Conservation (phyloP, 2,329 filamentous ascomycete species). For the Pezizomycotina sp. region DNA sequence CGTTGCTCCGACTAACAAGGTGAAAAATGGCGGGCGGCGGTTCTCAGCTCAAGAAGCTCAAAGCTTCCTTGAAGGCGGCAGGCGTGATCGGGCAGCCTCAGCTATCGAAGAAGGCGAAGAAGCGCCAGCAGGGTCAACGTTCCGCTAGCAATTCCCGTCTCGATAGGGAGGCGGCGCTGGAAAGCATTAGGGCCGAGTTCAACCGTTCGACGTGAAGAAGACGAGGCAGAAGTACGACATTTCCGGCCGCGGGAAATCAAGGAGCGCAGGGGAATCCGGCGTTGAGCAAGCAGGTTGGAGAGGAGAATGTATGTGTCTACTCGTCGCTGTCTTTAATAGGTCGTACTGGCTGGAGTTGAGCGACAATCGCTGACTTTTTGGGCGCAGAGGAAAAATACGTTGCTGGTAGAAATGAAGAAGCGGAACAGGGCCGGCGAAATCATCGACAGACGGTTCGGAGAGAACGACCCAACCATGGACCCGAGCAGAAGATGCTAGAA, state of each 20-base stretch:
- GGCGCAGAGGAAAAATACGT: conserved; percentile 55
- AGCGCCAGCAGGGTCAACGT: conserved; percentile 27
- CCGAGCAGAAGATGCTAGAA: conserved; percentile 81
- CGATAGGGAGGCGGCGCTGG: conserved; percentile 59
- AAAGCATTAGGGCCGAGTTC: conserved; percentile 83
- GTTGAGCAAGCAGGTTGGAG: conserved; percentile 67
- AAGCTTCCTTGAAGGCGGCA: conserved; percentile 73
- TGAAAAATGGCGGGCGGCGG: too few species aligned
- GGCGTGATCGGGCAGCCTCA: conserved; percentile 82
- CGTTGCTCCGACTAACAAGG: too few species aligned
- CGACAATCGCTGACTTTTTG: conserved; percentile 5
- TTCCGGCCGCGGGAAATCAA: conserved; percentile 34
- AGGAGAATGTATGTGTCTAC: conserved; percentile 50
- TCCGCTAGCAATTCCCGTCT: conserved; percentile 50
- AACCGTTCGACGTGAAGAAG: conserved; percentile 88
- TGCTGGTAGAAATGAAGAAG: conserved; percentile 76
- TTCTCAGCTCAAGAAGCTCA: conserved; percentile 94
- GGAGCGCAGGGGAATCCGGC: conserved; percentile 48
- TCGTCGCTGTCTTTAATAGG: neutral
- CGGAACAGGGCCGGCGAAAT: conserved; percentile 86
- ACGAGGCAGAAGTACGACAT: conserved; percentile 23
- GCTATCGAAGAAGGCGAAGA: conserved; percentile 85
- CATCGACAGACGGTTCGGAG: conserved; percentile 82
- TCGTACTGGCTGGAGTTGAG: neutral
- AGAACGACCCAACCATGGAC: conserved; percentile 85